These are phyloP conservation scores for Leucoagaricus sp. DNA, from an alignment of 1,284 basidiomycete genomes.

Conservation along the genomic window DNA sequence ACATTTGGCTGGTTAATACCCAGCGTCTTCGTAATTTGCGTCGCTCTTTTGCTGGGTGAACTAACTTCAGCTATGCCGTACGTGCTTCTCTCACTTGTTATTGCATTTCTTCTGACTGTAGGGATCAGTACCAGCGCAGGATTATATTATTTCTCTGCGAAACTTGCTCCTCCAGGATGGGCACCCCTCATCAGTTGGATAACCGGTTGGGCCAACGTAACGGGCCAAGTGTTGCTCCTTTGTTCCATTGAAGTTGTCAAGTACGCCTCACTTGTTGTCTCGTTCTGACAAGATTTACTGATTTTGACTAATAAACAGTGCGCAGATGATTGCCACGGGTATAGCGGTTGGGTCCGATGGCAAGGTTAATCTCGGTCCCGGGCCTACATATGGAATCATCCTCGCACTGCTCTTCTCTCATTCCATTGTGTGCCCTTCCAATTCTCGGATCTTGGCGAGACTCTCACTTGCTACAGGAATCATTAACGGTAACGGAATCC, in stretches of 20 bases:
- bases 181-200: conserved; percentile 67
- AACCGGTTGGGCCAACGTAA: conserved; percentile 40
- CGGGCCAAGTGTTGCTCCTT: conserved; percentile 46
- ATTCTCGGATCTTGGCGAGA: conserved; percentile 60
- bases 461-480: conserved; percentile 65
- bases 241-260: conserved; percentile 71
- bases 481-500: conserved; percentile 46
- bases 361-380: conserved; percentile 43
- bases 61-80: conserved; percentile 75
- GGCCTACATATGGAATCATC: conserved; percentile 63
- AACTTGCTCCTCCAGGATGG: conserved; percentile 56
- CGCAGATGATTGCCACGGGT: conserved; percentile 72
- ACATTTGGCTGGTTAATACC: conserved; percentile 78
- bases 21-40: conserved; percentile 59
- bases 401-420: conserved; percentile 57
- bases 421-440: conserved; percentile 65
- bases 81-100: conserved; percentile 24
- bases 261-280: neutral
- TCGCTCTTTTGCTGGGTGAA: conserved; percentile 68
- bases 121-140: conserved; percentile 57
- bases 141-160: conserved; percentile 70
- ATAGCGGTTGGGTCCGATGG: conserved; percentile 61
- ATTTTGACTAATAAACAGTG: conserved; percentile 29
- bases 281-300: neutral
- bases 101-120: neutral